Base-by-base conservation (phyloP, 179 eudicot genomes). In the Actinidia chinensis region DNA sequence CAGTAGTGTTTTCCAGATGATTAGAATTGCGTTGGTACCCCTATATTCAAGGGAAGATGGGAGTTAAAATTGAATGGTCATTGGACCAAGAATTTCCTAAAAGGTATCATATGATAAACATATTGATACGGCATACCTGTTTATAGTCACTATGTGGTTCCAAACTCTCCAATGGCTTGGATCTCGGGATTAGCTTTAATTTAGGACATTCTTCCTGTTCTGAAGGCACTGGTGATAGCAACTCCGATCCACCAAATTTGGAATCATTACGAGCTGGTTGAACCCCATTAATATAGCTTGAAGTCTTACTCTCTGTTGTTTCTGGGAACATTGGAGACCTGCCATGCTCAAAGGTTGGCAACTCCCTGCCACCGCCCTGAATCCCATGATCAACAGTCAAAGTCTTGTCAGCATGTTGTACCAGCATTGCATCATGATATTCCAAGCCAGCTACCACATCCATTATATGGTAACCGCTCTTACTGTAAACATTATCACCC, bases 121-220 rank as follows among this genome's bases (percentile, higher is more conserved):
- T 25, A 36, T 47, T 40, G 73, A 68, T 46, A 83, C 15, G 8
- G 28, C 65, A 6, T 80, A 88, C 97, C 94, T 87, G 91, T 73
- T 86, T 90, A 84, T 84, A 50, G 75, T 87, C 90, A 47, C 75
- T 56, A 68, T 78, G 66, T 23, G 85, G 81, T 82, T 90, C 98
- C 59, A 83, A 72, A 75, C 64, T 78, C 20, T 87, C 95, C 66
- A 86, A 63, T 8, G 97, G 97, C 82, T 86, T 95, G 46, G 96
- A 83, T 77, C 98, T 92, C 6, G 94, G 97, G 60, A 92, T 91
- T 74, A 92, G 84, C 83, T 93, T 94, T 88, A 95, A 70, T 80
- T 89, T 93, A 6, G 98, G 94, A 73, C 91, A 77, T 72, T 89
- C 99, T n/a, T 28, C 33, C 33, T 83, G 85, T 76, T 88, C 94